Evolutionary conservation across 306 rosid species (phyloP), one percentile per base, ranked within the genome.

Genomic region (Echinosophora koreensis): DNA sequence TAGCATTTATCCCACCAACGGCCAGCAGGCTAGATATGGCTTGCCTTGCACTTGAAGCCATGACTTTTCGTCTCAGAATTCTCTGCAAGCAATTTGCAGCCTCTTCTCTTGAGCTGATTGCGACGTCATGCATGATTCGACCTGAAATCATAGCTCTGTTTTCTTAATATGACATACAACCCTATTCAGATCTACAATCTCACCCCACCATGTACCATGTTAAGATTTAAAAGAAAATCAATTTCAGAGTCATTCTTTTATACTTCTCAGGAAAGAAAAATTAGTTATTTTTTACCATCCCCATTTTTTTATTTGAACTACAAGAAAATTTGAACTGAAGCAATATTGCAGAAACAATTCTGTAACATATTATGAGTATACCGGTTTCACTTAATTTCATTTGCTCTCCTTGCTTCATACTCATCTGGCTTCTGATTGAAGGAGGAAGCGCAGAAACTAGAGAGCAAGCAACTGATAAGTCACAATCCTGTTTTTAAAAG

Each of bases 21-120:
- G 96, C 88, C 51, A 95, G 78, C 34, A 95, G 77, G 62, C 98
- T 93, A 47, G 97, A 89, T 65, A 90, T 51, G 4, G 96, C 97
- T 81, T 95, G 97, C 83, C 97, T 89, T 81, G 92, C 88, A 79
- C 97, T 95, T 79, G 97, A 95, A 78, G 88, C 80, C 97, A 88
- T 89, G 18, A 95, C 98, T 79, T 39, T 90, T 67, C 83, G 89
- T 84, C 84, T 82, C 85, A 92, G 50, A 80, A 87, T 78, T 71
- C 83, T 82, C 84, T 83, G 90, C 90, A 92, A 83, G 89, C 88
- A 88, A 80, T 87, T 86, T 9, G 89, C 90, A 66, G 90, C 97
- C 79, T 80, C 96, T 75, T 89, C 89, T 87, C 91, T 92, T 30
- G 91, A 80, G 9, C 81, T 81, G 56, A 87, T 69, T 56, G 70